These are phyloP conservation scores for Candida stauntonica DNA, from an alignment of 805 yeast genomes.

Conservation along the genomic window DNA sequence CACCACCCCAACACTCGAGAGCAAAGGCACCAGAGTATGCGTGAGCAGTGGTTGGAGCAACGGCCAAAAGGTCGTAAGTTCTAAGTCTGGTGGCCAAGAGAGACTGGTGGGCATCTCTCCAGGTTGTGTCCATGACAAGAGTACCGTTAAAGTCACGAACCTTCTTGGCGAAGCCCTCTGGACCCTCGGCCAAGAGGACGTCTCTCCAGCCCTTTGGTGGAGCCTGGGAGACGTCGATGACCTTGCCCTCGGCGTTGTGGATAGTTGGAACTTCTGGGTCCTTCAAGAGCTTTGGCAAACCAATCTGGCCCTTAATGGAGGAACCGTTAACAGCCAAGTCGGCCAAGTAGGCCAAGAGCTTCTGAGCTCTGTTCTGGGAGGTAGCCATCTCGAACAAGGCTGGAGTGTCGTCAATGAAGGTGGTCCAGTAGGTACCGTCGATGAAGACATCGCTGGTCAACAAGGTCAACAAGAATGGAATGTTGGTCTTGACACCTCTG, in stretches of 20 bases:
- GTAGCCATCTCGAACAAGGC: slow-evolving; percentile 89
- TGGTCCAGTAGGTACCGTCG: slow-evolving; percentile 91
- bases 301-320: slow-evolving; percentile 92
- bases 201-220: slow-evolving; percentile 90
- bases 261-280: slow-evolving; percentile 75
- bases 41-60: slow-evolving; percentile 91
- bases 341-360: slow-evolving; percentile 83
- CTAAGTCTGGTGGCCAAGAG: slow-evolving; percentile 95
- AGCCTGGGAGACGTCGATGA: slow-evolving; percentile 50
- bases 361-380: slow-evolving; percentile 96
- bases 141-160: slow-evolving; percentile 84
- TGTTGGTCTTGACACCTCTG: slow-evolving; percentile 98
- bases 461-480: slow-evolving; percentile 89
- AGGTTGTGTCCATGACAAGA: slow-evolving; percentile 94
- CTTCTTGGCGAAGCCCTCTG: slow-evolving; percentile 83
- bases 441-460: slow-evolving; percentile 88
- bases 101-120: slow-evolving; percentile 99
- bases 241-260: slow-evolving; percentile 56
- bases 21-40: slow-evolving; percentile 91
- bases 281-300: slow-evolving; percentile 75
- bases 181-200: slow-evolving; percentile 77
- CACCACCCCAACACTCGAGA: slow-evolving; percentile 99
- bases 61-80: slow-evolving; percentile 83
- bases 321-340: slow-evolving; percentile 96
- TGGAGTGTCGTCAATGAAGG: slow-evolving; percentile 98